Evolutionary conservation across 192 early-diverging fungal species (phyloP).

Genomic region (Backusella tuberculispora): DNA sequence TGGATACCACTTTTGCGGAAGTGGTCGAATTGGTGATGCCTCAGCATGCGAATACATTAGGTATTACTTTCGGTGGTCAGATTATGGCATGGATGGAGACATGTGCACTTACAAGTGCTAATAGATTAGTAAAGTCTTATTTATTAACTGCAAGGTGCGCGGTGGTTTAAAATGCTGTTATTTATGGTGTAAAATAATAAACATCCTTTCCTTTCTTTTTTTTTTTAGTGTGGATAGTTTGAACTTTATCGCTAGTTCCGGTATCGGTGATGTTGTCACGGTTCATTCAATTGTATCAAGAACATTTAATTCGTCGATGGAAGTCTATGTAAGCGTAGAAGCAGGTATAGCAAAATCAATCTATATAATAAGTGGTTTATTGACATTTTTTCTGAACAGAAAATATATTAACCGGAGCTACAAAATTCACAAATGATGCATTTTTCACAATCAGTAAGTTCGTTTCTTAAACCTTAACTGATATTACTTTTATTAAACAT

Average conservation of each 20-base stretch:
- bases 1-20: slow-evolving; percentile 60
- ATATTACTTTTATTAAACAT: background rate
- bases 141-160: slow-evolving; percentile 62
- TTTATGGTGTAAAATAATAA: background rate
- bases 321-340: slow-evolving; percentile 61
- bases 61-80: slow-evolving; percentile 74
- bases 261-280: slow-evolving; percentile 59
- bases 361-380: background rate
- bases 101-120: slow-evolving; percentile 62
- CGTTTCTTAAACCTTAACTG: background rate
- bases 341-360: slow-evolving; percentile 28
- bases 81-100: slow-evolving; percentile 78
- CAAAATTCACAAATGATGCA: slow-evolving; percentile 61
- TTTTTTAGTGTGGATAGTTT: slow-evolving; percentile 56
- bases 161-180: background rate
- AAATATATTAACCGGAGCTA: slow-evolving; percentile 56
- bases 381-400: slow-evolving; percentile 33
- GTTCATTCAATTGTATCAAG: slow-evolving; percentile 58
- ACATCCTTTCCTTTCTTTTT: background rate
- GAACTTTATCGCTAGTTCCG: slow-evolving; percentile 57
- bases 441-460: slow-evolving; percentile 59
- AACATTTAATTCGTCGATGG: slow-evolving; percentile 57
- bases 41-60: slow-evolving; percentile 69
- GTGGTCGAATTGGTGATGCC: slow-evolving; percentile 70
- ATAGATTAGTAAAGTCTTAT: slow-evolving; percentile 53